Base-by-base conservation (phyloP, 78 protist species). In the Neovahlkampfia damariscottae region DNA sequence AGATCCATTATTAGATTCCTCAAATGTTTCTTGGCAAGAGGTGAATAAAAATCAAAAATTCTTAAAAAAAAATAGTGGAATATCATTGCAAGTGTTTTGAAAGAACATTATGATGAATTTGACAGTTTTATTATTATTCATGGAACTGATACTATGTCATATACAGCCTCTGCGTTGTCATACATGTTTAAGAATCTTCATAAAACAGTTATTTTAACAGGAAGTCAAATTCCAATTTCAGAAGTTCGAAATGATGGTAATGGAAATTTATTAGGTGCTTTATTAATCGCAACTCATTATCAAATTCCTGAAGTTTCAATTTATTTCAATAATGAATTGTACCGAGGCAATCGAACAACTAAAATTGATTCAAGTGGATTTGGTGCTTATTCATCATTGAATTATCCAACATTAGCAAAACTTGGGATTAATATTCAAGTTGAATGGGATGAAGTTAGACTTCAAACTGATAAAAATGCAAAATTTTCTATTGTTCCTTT, bases 121-220 rank as follows among this genome's bases (percentile, higher is more conserved):
- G 86, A 85, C 38, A 92, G 82, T 5, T 89, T 90, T 29, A 89
- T 90, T 5, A 76, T 90, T 19, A 7, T 89, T 38, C 89, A 83
- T 19, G 95, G 95, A 29, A 91, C 93, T 0, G 93, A 91, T 81
- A 91, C 95, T 28, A 81, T 91, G 83, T 71, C 91, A 19, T 91
- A 86, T 84, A 73, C 90, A 3, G 74, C 91, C 0, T 41, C 86
- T 29, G 94, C 94, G 36, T 75, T 90, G 35, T 80, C 89, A 19
- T 90, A 88, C 80, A 72, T 90, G 83, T 79, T 90, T 7, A 84
- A 78, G 29, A 79, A 79, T 68, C 39, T 88, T 5, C 59, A 72
- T 68, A 88, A 86, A 66, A 19, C 92, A 0, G 92, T 90, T 2
- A 71, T 89, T 32, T n/a, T 89, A 19, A 89, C 93, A 0, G 93